Percentiles rank a stretch among this genome's conserved stretches.
These are phyloP conservation scores for Globisporangium cylindrosporum DNA, from an alignment of 352 stramenopile species.

Conservation along the genomic window DNA sequence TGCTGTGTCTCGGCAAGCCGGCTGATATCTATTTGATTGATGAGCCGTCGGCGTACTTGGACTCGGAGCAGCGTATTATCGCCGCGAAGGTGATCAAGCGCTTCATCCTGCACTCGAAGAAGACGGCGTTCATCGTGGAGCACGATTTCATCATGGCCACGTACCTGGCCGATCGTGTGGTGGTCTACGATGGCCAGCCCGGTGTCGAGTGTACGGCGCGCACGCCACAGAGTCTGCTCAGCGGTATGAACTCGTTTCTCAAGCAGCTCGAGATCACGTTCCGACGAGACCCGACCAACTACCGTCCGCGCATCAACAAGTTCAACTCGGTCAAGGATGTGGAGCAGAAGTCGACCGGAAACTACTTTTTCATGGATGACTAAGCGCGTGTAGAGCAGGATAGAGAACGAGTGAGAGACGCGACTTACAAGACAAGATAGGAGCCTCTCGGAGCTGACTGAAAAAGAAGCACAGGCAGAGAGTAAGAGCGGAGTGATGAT, in stretches of 20 bases:
- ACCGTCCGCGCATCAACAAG: slow-evolving; percentile 97
- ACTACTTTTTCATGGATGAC: slow-evolving; percentile 99
- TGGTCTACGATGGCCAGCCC: slow-evolving; percentile 95
- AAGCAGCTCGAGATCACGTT: slow-evolving; percentile 99
- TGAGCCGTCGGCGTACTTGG: slow-evolving; percentile 98
- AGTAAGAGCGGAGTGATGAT: not conserved
- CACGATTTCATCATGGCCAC: slow-evolving; percentile 99
- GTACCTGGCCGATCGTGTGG: slow-evolving; percentile 96
- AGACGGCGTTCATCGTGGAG: slow-evolving; percentile 99
- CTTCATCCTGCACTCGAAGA: slow-evolving; percentile 99
- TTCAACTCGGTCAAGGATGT: slow-evolving; percentile 96
- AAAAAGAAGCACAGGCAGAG: not conserved
- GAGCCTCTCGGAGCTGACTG: not conserved
- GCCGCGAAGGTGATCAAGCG: slow-evolving; percentile 99
- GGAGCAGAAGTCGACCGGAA: slow-evolving; percentile 96
- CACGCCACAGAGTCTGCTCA: slow-evolving; percentile 93
- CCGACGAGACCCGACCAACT: slow-evolving; percentile 99
- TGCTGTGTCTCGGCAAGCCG: slow-evolving; percentile 96
- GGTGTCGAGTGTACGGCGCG: slow-evolving; percentile 97
- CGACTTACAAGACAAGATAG: not conserved
- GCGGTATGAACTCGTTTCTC: slow-evolving; percentile 99
- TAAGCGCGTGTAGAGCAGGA: slow-evolving; percentile 37
- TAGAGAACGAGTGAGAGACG: slow-evolving; percentile 7
- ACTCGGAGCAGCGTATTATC: slow-evolving; percentile 99
- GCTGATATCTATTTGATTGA: slow-evolving; percentile 99